These are phyloP conservation scores for Senecio squalidus DNA, from an alignment of 140 eudicot species.

Conservation along the genomic window DNA sequence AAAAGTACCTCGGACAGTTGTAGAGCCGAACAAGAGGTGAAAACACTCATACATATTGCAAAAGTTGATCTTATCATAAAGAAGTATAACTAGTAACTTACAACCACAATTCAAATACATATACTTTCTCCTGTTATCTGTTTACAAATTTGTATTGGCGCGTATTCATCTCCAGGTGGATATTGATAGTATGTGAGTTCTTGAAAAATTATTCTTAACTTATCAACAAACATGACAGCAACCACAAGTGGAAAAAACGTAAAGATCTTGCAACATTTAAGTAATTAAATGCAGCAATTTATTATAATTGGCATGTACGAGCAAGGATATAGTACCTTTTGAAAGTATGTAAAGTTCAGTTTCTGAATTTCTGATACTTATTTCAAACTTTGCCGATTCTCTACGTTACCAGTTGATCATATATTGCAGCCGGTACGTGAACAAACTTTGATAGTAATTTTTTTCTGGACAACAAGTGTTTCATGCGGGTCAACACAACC, in stretches of 20 bases:
- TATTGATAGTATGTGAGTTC: neutral
- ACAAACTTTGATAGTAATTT: too few species aligned
- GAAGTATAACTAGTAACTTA: conserved; percentile 6
- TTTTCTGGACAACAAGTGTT: too few species aligned
- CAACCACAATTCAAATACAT: conserved; percentile 12
- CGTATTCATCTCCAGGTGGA: neutral
- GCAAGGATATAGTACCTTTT: neutral
- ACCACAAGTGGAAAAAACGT: neutral
- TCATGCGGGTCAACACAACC: too few species aligned
- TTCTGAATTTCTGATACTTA: neutral
- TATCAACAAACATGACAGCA: neutral
- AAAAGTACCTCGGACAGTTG: conserved; percentile 8
- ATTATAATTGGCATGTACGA: conserved; percentile 9
- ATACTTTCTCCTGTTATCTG: neutral
- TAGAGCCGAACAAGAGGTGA: conserved; percentile 22
- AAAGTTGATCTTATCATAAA: conserved; percentile 21
- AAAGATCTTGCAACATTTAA: neutral
- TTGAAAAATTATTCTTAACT: neutral
- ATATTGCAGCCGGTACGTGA: too few species aligned
- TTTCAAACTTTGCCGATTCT: too few species aligned
- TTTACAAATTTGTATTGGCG: too few species aligned
- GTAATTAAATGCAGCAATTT: conserved; percentile 7
- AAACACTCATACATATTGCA: conserved; percentile 2
- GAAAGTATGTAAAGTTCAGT: neutral
- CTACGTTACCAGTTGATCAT: too few species aligned